Evolutionary conservation across 225 moss, liverwort and hornwort genomes (phyloP), one percentile per base, ranked within the genome.

Genomic region (Pseudisothecium myosuroides): DNA sequence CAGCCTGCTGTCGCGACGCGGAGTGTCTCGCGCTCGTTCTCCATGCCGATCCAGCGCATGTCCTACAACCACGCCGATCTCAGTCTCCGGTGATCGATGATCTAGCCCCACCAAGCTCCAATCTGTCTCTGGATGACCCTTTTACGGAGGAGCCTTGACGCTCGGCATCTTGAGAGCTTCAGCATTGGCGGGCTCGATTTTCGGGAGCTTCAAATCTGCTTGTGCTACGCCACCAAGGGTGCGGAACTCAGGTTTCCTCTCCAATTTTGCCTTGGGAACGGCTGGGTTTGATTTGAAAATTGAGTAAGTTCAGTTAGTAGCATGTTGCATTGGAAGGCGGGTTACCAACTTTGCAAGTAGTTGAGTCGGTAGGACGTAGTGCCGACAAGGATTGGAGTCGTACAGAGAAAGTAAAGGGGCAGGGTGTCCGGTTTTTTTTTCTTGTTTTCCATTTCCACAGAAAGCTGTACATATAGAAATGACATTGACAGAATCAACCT

Each of bases 21-120:
- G 54, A 79, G 90, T 6, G 77, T 94, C 20, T 88, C 90, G n/a
- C 94, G 93, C 45, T 91, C 94, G 9, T 64, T 81, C 36, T 94
- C 94, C 34, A 91, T 94, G 94, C 94, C 94, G 23, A 27, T 94
- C 15, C 91, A 88, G 50, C 87, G 92, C 45, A 60, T 60, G n/a
- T 62, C 73, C 3, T 91, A 81, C 56, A 39, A 61, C 22, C 79
- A 77, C 60, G 47, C 87, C 54, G 88, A 91, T 76, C 56, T 89
- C 69, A 90, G 83, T 74, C 81, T 86, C 36, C 69, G 62, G 15
- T 89, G 86, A 92, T 6, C 10, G 58, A 45, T 17, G 5, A 12
- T 52, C 50, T 34, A 36, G 23, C 36, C 27, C 39, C 39, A 78
- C 76, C 6, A 26, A 78, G 2, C 24, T 13, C 55, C 11, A 28